These are phyloP conservation scores for Coniochaeta sp. DNA, from an alignment of 2,329 filamentous ascomycete genomes.

Conservation along the genomic window DNA sequence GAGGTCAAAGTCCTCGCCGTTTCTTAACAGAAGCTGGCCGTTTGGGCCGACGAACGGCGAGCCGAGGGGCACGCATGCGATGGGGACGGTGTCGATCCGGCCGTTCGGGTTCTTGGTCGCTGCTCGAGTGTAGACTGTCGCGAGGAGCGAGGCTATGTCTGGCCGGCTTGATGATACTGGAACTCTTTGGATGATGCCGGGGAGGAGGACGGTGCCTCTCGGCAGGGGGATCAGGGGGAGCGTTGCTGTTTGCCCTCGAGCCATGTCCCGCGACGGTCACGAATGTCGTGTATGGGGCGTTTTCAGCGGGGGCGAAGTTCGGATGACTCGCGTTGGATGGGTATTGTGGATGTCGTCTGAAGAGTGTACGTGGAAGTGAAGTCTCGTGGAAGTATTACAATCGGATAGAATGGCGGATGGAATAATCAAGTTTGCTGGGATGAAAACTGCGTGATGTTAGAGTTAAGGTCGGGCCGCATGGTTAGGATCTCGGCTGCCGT, in stretches of 20 bases:
- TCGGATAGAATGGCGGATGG: not conserved
- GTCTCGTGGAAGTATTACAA: not conserved
- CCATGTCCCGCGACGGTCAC: conserved; percentile 14
- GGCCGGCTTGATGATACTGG: conserved; percentile 71
- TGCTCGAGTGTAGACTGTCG: conserved; percentile 73
- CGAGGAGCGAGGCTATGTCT: conserved; percentile 83
- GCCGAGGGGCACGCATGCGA: conserved; percentile 81
- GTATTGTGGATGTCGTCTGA: not conserved
- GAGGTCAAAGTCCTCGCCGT: conserved; percentile 46
- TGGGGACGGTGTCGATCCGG: conserved; percentile 60
- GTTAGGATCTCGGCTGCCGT: too few relatives aligned
- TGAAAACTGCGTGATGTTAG: not conserved
- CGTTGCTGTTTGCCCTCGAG: conserved; percentile 31
- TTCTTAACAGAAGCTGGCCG: conserved; percentile 68
- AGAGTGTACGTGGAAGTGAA: not conserved
- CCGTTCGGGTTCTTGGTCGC: conserved; percentile 59
- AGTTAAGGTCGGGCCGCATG: not conserved
- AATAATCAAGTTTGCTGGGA: not conserved
- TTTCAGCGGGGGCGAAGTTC: not conserved
- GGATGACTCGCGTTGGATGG: not conserved
- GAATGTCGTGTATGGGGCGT: not conserved
- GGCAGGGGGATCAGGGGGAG: conserved; percentile 79
- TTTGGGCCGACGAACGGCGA: conserved; percentile 67
- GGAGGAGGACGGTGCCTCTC: conserved; percentile 73
- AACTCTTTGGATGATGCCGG: conserved; percentile 78